Evolutionary conservation across 129 eudicot genomes (phyloP), one percentile per base, ranked within the genome.

Genomic region (Rutidosis leptorrhynchoides): DNA sequence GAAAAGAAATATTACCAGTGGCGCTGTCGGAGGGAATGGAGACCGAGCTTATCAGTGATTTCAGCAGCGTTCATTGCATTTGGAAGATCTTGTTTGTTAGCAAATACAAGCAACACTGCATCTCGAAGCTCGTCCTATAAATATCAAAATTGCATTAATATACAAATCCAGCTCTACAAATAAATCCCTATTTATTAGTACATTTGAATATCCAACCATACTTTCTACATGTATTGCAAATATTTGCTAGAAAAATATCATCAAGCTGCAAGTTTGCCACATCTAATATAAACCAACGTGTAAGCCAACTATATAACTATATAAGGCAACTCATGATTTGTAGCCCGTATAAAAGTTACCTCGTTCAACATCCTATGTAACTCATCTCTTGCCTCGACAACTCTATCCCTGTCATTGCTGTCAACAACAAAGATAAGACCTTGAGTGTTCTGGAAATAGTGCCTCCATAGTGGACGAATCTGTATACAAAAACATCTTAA

Each of bases 401-500:
- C 95, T 75, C 99, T 87, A 82, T 94, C 99, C 78, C 99, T 89
- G 81, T 94, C 99, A 79, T 94, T 94, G 83, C 99, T 94, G 62
- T 94, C 99, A 75, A 94, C 99, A 75, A 94, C 99, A 77, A 94
- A 94, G 56, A 94, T 94, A 65, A 94, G 99, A 59, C 99, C 99
- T 69, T 94, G 99, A 16, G 99, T 94, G 82, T 94, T 94, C 68
- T 94, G 99, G 87, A 94, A 94, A 71, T 94, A 94, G 72, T 94
- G 99, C 89, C 99, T 94, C 99, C 99, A 94, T 75, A 94, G 74
- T 67, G 99, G 99, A 81, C 99, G 99, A 77, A 94, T 94, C 99
- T 94, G 84, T 76, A 25, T 28, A 49, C n/a, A 15, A 25, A 46
- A 37, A 24, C 25, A 62, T 56, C 15, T 25, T 2, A 17, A 30